These are phyloP conservation scores for Cyberlindnera subsufficiens DNA, from an alignment of 805 yeast species.

Conservation along the genomic window DNA sequence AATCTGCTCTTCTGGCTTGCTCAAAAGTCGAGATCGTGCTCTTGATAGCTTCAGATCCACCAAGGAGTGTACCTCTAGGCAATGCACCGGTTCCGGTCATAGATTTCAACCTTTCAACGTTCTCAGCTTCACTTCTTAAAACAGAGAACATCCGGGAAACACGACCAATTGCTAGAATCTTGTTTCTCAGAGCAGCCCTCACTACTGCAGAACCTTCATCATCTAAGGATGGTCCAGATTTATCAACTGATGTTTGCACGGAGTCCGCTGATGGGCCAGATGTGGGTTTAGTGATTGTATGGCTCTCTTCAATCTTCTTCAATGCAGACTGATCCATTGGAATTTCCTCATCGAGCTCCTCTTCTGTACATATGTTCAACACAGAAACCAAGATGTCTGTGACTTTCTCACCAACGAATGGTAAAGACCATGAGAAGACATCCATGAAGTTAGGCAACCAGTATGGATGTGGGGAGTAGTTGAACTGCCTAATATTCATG, in stretches of 20 bases:
- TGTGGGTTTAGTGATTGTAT: no score
- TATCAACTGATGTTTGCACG: no score
- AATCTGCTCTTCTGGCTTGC: slow-evolving; percentile 76
- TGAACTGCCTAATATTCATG: slow-evolving; percentile 93
- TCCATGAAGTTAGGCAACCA: slow-evolving; percentile 97
- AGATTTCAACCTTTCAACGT: slow-evolving; percentile 71
- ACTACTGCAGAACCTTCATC: slow-evolving; percentile 6
- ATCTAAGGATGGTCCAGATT: background rate
- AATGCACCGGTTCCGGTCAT: slow-evolving; percentile 61
- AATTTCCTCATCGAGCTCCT: slow-evolving; percentile 78
- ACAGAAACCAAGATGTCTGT: slow-evolving; percentile 90
- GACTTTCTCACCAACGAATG: slow-evolving; percentile 94
- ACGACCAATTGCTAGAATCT: slow-evolving; percentile 93
- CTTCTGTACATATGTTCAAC: slow-evolving; percentile 90
- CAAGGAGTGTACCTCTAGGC: slow-evolving; percentile 81
- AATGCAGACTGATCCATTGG: slow-evolving; percentile 33
- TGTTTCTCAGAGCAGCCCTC: slow-evolving; percentile 65
- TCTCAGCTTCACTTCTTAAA: slow-evolving; percentile 82
- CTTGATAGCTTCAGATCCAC: slow-evolving; percentile 77
- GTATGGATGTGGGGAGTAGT: slow-evolving; percentile 90
- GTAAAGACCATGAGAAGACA: slow-evolving; percentile 94
- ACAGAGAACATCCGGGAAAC: slow-evolving; percentile 89
- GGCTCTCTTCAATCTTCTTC: background rate
- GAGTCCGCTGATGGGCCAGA: no score
- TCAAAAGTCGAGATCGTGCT: slow-evolving; percentile 67